A percentile compares a stretch with the other conserved stretches of the same genome.
These are phyloP conservation scores for Aspergillus sp. DNA, from an alignment of 2,329 filamentous ascomycete species.

Conservation along the genomic window DNA sequence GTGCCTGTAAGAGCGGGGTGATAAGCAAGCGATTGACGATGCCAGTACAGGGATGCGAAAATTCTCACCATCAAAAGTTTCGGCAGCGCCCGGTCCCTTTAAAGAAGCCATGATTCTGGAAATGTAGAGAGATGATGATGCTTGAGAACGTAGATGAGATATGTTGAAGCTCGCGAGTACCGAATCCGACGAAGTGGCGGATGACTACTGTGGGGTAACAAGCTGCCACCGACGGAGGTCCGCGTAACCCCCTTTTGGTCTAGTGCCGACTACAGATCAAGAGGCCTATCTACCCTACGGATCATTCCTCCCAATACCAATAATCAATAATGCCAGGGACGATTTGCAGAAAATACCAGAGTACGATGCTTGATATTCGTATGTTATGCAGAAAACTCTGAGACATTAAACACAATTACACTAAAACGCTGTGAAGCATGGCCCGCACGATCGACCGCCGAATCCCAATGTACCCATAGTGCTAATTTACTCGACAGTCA, in stretches of 20 bases:
- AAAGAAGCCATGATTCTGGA: constrained; percentile 48
- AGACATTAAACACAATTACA: constrained; percentile 3
- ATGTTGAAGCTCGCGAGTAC: not conserved
- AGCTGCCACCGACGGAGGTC: not conserved
- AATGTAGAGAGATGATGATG: not conserved
- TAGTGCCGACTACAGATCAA: not conserved
- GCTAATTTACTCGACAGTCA: constrained; percentile 81
- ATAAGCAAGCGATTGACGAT: constrained; percentile 11
- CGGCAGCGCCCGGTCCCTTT: constrained; percentile 62
- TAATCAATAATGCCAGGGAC: too few relatives aligned
- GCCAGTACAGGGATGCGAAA: constrained; percentile 1
- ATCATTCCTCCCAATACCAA: too few relatives aligned
- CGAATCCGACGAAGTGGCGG: not conserved
- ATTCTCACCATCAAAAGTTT: constrained; percentile 54
- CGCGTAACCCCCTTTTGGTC: not conserved
- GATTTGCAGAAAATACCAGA: too few relatives aligned
- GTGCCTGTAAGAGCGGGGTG: constrained; percentile 49
- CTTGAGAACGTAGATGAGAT: not conserved
- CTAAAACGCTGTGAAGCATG: not conserved
- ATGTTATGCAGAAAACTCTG: constrained; percentile 1
- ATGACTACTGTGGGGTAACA: not conserved
- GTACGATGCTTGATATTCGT: too few relatives aligned
- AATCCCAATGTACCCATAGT: not conserved
- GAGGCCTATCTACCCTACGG: too few relatives aligned
- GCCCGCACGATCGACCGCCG: not conserved